Percentiles rank a stretch among this genome's conserved stretches.
Evolutionary conservation across 257 asterid genomes (phyloP).

Genomic region (Ilex asprella): DNA sequence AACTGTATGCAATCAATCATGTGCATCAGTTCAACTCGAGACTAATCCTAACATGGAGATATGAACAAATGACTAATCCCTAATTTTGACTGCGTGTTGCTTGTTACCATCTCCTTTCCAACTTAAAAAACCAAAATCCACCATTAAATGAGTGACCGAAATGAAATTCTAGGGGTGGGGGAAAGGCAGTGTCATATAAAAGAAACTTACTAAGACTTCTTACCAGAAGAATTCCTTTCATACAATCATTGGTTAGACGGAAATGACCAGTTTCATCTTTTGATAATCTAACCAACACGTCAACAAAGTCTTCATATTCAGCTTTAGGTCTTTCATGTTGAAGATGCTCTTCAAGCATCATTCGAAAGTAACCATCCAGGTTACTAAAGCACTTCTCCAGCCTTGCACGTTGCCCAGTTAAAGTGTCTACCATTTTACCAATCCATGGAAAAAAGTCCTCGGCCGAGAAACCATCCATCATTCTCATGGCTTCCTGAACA

Average conservation of each 20-base stretch:
- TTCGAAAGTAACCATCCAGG: slow-evolving; percentile 8
- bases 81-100: no score
- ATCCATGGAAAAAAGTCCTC: slow-evolving; percentile 6
- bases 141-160: no score
- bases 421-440: slow-evolving; percentile 14
- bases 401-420: slow-evolving; percentile 11
- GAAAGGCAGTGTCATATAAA: no score
- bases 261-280: slow-evolving; percentile 1
- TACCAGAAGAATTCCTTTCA: slow-evolving; percentile 25
- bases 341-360: slow-evolving; percentile 14
- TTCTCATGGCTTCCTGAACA: slow-evolving; percentile 10
- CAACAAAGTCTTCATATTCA: slow-evolving; percentile 17
- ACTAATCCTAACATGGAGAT: no score
- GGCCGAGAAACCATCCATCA: slow-evolving; percentile 13
- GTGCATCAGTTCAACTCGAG: no score
- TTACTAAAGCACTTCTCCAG: slow-evolving; percentile 10
- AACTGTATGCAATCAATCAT: no score
- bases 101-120: no score
- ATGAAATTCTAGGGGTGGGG: no score
- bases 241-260: slow-evolving; percentile 12
- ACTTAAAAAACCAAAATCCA: no score
- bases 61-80: no score
- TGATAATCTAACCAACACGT: slow-evolving; percentile 9
- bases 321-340: slow-evolving; percentile 6
- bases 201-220: not conserved